phyloP scores from a whole-genome alignment of 164 flowering plant genomes.

The Malania oleifera region DNA sequence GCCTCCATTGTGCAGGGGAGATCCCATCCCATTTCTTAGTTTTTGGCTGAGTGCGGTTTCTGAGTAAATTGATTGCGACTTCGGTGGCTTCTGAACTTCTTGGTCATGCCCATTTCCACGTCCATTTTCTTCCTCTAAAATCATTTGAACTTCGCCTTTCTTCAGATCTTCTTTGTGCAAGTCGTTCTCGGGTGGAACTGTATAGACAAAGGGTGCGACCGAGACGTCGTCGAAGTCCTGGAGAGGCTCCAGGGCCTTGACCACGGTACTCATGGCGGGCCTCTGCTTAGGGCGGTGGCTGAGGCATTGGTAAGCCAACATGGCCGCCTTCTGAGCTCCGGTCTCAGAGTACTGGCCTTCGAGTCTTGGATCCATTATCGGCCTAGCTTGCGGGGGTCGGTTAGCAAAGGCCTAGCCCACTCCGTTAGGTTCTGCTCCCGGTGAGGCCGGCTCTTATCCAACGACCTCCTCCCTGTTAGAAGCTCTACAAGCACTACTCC shows the following conservation, averaged over 20 bases:
- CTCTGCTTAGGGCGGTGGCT: slow-evolving; percentile 57
- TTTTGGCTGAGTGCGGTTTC: slow-evolving; percentile 3
- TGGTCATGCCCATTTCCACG: background rate
- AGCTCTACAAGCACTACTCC: slow-evolving; percentile 72
- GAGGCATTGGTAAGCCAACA: slow-evolving; percentile 61
- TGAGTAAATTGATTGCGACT: slow-evolving; percentile 11
- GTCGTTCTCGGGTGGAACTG: slow-evolving; percentile 26
- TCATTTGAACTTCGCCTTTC: slow-evolving; percentile 8
- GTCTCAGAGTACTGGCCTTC: slow-evolving; percentile 60
- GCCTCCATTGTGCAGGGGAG: slow-evolving; percentile 18
- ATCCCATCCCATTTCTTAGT: slow-evolving; percentile 12
- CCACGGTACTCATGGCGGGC: slow-evolving; percentile 48
- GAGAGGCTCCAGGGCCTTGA: slow-evolving; percentile 45
- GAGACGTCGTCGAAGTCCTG: slow-evolving; percentile 35
- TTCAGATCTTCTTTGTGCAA: background rate
- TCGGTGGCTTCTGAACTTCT: background rate
- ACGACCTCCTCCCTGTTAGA: slow-evolving; percentile 50
- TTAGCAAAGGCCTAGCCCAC: slow-evolving; percentile 56
- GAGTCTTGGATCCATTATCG: slow-evolving; percentile 59
- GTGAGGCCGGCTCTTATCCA: slow-evolving; percentile 50
- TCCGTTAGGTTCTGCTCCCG: slow-evolving; percentile 59
- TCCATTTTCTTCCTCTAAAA: slow-evolving; percentile 5
- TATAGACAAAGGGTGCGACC: slow-evolving; percentile 43
- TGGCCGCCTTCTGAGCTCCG: slow-evolving; percentile 59
- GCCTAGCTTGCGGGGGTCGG: slow-evolving; percentile 36